A percentile compares a stretch with the other conserved stretches of the same genome.
Conservation (phyloP, 2,329 filamentous ascomycete species). For the Epichloe elymi region DNA sequence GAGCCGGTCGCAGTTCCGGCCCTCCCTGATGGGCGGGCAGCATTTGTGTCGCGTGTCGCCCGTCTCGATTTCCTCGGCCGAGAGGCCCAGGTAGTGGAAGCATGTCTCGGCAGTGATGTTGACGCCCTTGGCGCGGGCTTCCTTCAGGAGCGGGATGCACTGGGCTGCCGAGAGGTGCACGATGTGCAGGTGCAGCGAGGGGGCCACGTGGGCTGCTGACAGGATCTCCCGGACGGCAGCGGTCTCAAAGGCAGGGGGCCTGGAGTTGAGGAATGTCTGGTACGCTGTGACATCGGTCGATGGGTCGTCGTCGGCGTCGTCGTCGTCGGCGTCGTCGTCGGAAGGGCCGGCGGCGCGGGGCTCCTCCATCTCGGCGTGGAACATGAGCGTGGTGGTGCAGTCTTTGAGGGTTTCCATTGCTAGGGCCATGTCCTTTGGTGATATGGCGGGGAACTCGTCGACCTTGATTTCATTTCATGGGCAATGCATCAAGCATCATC, state of each 20-base stretch:
- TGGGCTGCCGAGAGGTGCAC: slow-evolving; percentile 86
- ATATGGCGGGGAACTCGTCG: slow-evolving; percentile 91
- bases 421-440: slow-evolving; percentile 59
- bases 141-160: slow-evolving; percentile 67
- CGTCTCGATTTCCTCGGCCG: slow-evolving; percentile 66
- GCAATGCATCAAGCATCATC: background rate
- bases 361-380: slow-evolving; percentile 88
- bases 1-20: slow-evolving; percentile 68
- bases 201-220: slow-evolving; percentile 65
- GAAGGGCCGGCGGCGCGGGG: slow-evolving; percentile 60
- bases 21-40: slow-evolving; percentile 78
- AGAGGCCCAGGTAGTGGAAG: slow-evolving; percentile 84
- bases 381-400: slow-evolving; percentile 86
- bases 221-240: slow-evolving; percentile 82
- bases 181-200: slow-evolving; percentile 76
- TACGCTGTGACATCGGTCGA: slow-evolving; percentile 54
- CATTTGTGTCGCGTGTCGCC: slow-evolving; percentile 92
- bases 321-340: background rate
- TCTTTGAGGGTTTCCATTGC: slow-evolving; percentile 73
- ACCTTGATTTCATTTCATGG: slow-evolving; percentile 39
- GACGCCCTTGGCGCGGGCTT: slow-evolving; percentile 58
- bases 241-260: slow-evolving; percentile 81
- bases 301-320: background rate
- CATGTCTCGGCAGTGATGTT: slow-evolving; percentile 91
- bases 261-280: slow-evolving; percentile 80